phyloP scores from a whole-genome alignment of 2,329 filamentous ascomycete species.

The Ascocoryne sarcoides region DNA sequence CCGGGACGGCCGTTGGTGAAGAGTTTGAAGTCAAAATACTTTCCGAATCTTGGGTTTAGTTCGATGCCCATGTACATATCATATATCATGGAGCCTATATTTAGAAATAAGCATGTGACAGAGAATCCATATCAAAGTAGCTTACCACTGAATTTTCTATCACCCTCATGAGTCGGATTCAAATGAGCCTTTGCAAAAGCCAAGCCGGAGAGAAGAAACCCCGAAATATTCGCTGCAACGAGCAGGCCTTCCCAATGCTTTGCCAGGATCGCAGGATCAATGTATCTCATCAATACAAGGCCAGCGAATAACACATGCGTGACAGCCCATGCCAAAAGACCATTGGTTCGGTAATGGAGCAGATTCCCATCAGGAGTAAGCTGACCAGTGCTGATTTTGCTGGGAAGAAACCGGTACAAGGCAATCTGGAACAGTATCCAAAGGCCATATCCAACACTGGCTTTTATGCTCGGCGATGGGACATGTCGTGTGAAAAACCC shows the following conservation, averaged over 20 bases:
- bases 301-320: conserved; percentile 29
- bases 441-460: conserved; percentile 22
- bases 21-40: conserved; percentile 37
- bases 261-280: conserved; percentile 34
- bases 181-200: conserved; percentile 34
- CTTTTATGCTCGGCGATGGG: conserved; percentile 10
- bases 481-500: conserved; percentile 12
- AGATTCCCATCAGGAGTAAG: conserved; percentile 36
- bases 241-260: conserved; percentile 35
- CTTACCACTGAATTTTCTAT: conserved; percentile 36
- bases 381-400: conserved; percentile 30
- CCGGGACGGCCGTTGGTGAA: conserved; percentile 40
- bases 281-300: conserved; percentile 22
- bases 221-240: conserved; percentile 31
- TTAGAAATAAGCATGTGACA: too few relatives aligned
- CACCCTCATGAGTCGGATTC: conserved; percentile 32
- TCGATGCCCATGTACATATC: conserved; percentile 41
- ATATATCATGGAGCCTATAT: conserved; percentile 31
- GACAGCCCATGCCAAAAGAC: conserved; percentile 32
- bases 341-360: conserved; percentile 36
- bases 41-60: conserved; percentile 36
- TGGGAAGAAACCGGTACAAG: conserved; percentile 30
- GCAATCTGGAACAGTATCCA: conserved; percentile 30
- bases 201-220: conserved; percentile 27
- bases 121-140: too few relatives aligned